Conservation (phyloP, 2,329 filamentous ascomycete genomes). For the Fusarium solani-melongenae region DNA sequence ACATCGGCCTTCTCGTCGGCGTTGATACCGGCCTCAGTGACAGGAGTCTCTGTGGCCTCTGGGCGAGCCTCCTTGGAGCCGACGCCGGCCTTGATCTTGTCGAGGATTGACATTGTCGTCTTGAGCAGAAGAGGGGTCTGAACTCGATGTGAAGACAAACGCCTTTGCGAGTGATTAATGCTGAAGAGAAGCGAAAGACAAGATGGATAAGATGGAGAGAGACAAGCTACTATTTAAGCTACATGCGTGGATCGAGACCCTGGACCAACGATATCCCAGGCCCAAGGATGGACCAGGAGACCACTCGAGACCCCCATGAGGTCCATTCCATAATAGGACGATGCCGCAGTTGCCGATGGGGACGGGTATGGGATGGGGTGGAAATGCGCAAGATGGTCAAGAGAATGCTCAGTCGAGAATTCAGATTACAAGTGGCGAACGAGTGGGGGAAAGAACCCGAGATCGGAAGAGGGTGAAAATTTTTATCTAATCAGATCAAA, state of each 20-base stretch:
- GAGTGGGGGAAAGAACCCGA: constrained; percentile 29
- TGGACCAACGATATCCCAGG: neutral
- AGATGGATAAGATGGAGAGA: neutral
- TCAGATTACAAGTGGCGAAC: constrained; percentile 27
- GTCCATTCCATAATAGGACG: constrained; percentile 10
- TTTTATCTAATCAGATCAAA: constrained; percentile 41
- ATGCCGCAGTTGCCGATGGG: constrained; percentile 15
- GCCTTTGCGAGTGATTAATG: neutral
- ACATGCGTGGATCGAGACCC: neutral
- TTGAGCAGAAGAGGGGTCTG: constrained; percentile 1
- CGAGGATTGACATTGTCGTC: constrained; percentile 29
- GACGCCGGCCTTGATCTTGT: constrained; percentile 30
- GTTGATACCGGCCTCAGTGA: neutral
- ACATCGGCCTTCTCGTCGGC: constrained; percentile 20
- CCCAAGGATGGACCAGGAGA: neutral
- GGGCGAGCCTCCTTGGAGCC: constrained; percentile 16
- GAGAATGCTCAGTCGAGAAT: neutral
- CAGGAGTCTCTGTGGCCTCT: constrained; percentile 8
- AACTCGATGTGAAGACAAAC: constrained; percentile 1
- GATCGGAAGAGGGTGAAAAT: constrained; percentile 29
- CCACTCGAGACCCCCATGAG: neutral
- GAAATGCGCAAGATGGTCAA: neutral
- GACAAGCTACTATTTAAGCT: constrained; percentile 3
- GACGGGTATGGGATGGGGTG: neutral
- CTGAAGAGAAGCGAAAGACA: neutral